Percentiles rank a stretch among this genome's conserved stretches.
phyloP scores from a whole-genome alignment of 805 yeast genomes.

The Monosporozyma servazzii region DNA sequence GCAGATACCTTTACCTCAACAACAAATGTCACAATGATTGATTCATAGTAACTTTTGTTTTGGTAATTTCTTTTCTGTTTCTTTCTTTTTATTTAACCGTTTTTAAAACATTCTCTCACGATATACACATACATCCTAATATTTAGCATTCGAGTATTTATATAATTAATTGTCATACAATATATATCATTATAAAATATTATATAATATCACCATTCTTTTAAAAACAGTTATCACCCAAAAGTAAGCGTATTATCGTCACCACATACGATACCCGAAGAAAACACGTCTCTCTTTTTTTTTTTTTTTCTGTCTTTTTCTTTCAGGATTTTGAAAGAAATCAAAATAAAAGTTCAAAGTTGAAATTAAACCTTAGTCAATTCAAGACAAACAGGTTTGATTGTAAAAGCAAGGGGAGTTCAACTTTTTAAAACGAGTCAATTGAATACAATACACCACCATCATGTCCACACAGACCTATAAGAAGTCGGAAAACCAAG shows the following conservation, averaged over 20 bases:
- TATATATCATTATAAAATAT: neutral
- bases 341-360: neutral
- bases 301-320: neutral
- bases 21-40: neutral
- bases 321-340: neutral
- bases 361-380: neutral
- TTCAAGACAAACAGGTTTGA: neutral
- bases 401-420: neutral
- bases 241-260: neutral
- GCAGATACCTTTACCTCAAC: neutral
- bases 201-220: neutral
- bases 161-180: neutral
- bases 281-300: neutral
- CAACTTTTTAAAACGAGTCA: neutral
- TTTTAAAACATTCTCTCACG: neutral
- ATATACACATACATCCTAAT: neutral
- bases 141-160: neutral
- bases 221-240: neutral
- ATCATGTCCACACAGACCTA: conserved; percentile 74
- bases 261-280: neutral
- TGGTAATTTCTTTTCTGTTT: no score
- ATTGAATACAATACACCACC: neutral
- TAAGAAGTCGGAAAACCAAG: conserved; percentile 75
- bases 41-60: neutral
- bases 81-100: neutral